A percentile compares a stretch with the other conserved stretches of the same genome.
phyloP scores from a whole-genome alignment of 179 eudicot genomes.

The Carnegiea gigantea region DNA sequence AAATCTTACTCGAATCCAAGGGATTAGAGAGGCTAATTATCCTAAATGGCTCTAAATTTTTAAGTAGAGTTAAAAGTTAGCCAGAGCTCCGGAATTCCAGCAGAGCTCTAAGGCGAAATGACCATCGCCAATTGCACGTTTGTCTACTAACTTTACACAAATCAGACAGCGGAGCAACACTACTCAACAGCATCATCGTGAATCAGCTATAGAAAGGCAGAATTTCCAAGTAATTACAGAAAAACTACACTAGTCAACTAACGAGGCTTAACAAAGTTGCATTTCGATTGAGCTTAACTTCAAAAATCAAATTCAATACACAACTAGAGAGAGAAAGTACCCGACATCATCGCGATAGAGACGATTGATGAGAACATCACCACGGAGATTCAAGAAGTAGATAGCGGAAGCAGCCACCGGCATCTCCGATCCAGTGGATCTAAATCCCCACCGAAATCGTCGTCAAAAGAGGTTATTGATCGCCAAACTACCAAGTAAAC shows the following conservation, averaged over 20 bases:
- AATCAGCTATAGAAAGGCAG: background rate
- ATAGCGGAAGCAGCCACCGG: conserved; percentile 98
- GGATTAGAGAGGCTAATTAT: background rate
- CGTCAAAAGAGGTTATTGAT: background rate
- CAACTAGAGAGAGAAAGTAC: conserved; percentile 32
- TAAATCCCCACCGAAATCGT: conserved; percentile 5
- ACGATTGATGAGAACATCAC: conserved; percentile 99
- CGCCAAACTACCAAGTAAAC: background rate
- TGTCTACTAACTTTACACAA: background rate
- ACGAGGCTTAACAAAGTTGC: background rate
- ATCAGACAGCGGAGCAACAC: background rate
- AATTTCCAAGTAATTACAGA: background rate
- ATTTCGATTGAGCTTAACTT: background rate
- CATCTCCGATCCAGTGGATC: conserved; percentile 54
- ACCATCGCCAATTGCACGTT: background rate
- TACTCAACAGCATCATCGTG: background rate
- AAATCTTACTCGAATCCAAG: background rate
- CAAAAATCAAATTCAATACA: background rate
- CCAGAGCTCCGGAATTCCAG: background rate
- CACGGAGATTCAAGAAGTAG: conserved; percentile 94
- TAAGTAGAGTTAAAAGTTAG: background rate
- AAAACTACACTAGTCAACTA: background rate
- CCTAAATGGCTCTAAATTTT: background rate
- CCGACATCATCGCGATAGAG: conserved; percentile 99
- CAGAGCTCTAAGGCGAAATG: background rate